Evolutionary conservation across 495 filamentous ascomycete species (phyloP), one percentile per base, ranked within the genome.

Genomic region (Penicillium samsonianum): DNA sequence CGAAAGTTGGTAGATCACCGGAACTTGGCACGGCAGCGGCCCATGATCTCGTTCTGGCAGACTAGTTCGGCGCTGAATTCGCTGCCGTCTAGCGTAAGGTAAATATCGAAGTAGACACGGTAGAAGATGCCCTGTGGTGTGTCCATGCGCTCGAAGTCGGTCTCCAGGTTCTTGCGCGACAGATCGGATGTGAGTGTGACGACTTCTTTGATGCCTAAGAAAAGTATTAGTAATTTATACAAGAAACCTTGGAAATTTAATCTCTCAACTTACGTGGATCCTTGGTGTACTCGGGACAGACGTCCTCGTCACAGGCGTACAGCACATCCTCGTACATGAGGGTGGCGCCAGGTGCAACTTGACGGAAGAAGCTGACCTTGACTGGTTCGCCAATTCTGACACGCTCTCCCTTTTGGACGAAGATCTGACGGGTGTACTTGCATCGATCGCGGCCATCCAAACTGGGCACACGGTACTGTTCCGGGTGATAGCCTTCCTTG

Each of bases 321-420:
- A 98, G 73, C 48, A 98, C 92, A 78, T 98, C 95, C 78, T 98
- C 95, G 71, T 98, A 98, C 92, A 98, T 98, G 57, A 98, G 84
- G 0, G 94, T 98, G 31, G 95, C 95, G 47, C 94, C 95, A 2
- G 94, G 94, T 23, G 94, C 94, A 56, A 98, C 94, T 71, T 98
- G 94, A 71, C 94, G 82, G 86, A 98, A 98, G 75, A 98, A 98
- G 50, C 89, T 93, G 26, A 98, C 95, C 78, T 98, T 98, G 72
- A 98, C 94, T 8, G 95, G 94, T 75, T 98, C 94, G 58, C 94
- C 94, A 67, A 96, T 98, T 86, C 96, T 97, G 71, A 98, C 92
- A 67, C 94, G 85, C 73, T 98, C 94, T 17, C 95, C 95, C 79
- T 98, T 98, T 67, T 97, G 94, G 62, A 98, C 94, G 65, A 98